These are phyloP conservation scores for Candida buenavistaensis DNA, from an alignment of 1,139 yeast species.

Conservation along the genomic window DNA sequence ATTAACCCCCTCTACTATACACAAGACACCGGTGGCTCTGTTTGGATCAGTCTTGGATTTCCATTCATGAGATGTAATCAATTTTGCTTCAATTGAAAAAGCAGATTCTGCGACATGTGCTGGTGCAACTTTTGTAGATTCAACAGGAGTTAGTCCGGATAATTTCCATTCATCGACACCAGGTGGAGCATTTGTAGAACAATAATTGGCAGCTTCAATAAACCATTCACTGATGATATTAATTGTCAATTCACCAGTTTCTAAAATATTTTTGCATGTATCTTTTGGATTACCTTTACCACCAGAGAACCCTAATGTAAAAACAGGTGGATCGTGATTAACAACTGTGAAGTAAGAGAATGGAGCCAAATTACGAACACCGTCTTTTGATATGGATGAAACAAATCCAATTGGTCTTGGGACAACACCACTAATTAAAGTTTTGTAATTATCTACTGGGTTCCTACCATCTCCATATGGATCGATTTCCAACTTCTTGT, in stretches of 20 bases:
- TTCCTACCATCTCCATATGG: constrained; percentile 47
- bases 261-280: constrained; percentile 48
- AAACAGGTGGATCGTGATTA: constrained; percentile 59
- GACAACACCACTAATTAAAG: constrained; percentile 48
- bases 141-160: constrained; percentile 51
- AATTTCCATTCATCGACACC: constrained; percentile 57
- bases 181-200: constrained; percentile 48
- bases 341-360: constrained; percentile 55
- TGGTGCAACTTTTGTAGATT: constrained; percentile 48
- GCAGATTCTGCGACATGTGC: constrained; percentile 63
- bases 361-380: constrained; percentile 55
- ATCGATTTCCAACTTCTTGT: constrained; percentile 48
- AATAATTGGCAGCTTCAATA: constrained; percentile 59
- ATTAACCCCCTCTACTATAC: constrained; percentile 54
- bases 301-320: constrained; percentile 49
- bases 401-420: constrained; percentile 66
- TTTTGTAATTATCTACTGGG: constrained; percentile 48
- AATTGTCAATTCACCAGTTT: constrained; percentile 56
- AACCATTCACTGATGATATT: constrained; percentile 65
- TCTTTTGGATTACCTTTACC: constrained; percentile 46
- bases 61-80: constrained; percentile 47
- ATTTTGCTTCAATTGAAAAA: constrained; percentile 57
- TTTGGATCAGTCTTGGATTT: constrained; percentile 38
- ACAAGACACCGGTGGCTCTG: constrained; percentile 38
- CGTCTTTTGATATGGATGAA: constrained; percentile 45